phyloP scores from a whole-genome alignment of 768 basidiomycete genomes.

The Tremella yokohamensis region DNA sequence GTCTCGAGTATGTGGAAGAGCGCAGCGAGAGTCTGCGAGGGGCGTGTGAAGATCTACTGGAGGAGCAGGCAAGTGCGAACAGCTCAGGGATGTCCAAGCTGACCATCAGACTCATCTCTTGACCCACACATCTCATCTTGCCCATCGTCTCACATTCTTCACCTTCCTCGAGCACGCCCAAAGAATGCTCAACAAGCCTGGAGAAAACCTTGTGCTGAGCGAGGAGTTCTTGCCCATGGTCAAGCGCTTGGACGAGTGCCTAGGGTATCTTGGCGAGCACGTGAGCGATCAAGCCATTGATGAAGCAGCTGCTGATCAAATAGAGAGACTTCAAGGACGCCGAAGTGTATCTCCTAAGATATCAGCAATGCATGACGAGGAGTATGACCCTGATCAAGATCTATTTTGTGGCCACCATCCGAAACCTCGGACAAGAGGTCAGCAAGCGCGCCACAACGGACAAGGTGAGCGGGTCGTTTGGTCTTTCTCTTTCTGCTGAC shows the following conservation, averaged over 20 bases:
- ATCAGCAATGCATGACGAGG: slow-evolving; percentile 96
- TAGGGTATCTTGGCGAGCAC: slow-evolving; percentile 80
- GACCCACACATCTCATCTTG: slow-evolving; percentile 77
- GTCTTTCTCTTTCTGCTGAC: slow-evolving; percentile 11
- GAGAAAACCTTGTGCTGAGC: slow-evolving; percentile 82
- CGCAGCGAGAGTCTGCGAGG: slow-evolving; percentile 85
- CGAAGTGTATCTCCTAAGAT: slow-evolving; percentile 89
- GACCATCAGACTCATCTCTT: slow-evolving; percentile 66
- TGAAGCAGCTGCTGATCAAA: not conserved
- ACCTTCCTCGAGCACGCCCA: slow-evolving; percentile 89
- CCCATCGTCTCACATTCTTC: slow-evolving; percentile 80
- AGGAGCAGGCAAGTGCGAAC: slow-evolving; percentile 70
- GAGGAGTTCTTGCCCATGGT: slow-evolving; percentile 94
- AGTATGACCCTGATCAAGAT: slow-evolving; percentile 98
- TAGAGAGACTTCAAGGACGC: slow-evolving; percentile 89
- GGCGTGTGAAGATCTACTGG: slow-evolving; percentile 81
- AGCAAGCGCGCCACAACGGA: slow-evolving; percentile 65
- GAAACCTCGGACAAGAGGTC: slow-evolving; percentile 73
- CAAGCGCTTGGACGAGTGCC: slow-evolving; percentile 88
- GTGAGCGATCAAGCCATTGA: slow-evolving; percentile 56
- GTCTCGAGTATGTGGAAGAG: slow-evolving; percentile 84
- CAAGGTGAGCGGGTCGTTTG: slow-evolving; percentile 56
- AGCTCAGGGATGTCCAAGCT: not conserved
- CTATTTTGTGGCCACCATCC: slow-evolving; percentile 83
- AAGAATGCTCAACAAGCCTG: slow-evolving; percentile 88